phyloP scores from a whole-genome alignment of 192 early-diverging fungal species.

The Gaertneriomyces semiglobifer region DNA sequence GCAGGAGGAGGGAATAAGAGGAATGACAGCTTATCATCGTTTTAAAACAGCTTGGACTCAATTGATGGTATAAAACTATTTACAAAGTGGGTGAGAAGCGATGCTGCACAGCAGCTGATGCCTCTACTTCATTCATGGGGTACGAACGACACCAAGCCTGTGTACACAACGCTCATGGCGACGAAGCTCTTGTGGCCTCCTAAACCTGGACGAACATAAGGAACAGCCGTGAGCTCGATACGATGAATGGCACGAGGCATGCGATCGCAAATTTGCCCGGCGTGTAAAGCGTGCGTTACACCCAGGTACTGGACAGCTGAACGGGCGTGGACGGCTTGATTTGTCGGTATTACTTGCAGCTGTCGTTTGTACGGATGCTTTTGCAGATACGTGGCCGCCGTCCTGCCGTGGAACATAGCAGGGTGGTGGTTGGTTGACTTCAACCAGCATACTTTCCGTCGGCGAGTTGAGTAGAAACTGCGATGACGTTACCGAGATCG shows the following conservation, averaged over 20 bases:
- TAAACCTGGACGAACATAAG: not conserved
- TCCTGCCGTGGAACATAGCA: not conserved
- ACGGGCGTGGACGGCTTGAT: conserved; percentile 5
- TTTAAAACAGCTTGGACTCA: too few species aligned
- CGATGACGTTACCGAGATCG: not conserved
- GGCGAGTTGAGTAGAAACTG: not conserved
- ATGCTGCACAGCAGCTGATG: too few species aligned
- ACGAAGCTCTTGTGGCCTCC: conserved; percentile 7
- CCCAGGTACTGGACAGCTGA: conserved; percentile 7
- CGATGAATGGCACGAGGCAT: conserved; percentile 10
- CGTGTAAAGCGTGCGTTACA: conserved; percentile 11
- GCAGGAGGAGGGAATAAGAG: too few species aligned
- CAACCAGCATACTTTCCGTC: too few species aligned
- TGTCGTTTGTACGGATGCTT: not conserved
- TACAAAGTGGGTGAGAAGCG: too few species aligned
- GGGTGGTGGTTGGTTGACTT: too few species aligned
- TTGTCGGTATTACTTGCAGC: not conserved
- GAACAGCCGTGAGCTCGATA: conserved; percentile 5
- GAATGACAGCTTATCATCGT: too few species aligned
- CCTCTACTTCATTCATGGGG: too few species aligned
- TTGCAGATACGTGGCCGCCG: not conserved
- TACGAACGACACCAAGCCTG: not conserved
- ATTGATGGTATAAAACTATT: too few species aligned
- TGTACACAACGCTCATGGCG: conserved; percentile 11
- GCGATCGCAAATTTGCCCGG: conserved; percentile 2